Conservation (phyloP, 2,329 filamentous ascomycete species). For the Leptodontidium sp. region DNA sequence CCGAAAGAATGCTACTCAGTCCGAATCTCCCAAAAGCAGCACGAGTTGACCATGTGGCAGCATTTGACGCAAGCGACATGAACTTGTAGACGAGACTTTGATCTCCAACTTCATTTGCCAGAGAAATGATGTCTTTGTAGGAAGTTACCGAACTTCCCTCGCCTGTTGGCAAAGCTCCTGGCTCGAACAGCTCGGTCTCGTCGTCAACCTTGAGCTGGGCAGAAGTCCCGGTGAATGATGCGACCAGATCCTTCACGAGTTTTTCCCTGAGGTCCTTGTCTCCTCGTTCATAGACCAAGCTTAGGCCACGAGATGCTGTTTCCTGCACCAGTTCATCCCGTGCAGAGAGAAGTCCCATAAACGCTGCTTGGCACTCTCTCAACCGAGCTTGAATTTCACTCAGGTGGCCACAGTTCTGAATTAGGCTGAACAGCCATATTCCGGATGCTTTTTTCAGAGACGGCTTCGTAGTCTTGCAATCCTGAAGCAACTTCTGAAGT, state of each 20-base stretch:
- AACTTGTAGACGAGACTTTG: conserved; percentile 97
- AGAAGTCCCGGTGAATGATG: conserved; percentile 83
- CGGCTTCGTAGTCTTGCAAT: conserved; percentile 87
- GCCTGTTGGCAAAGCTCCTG: conserved; percentile 87
- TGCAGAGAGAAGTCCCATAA: conserved; percentile 86
- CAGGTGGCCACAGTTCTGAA: conserved; percentile 89
- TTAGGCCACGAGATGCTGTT: conserved; percentile 87
- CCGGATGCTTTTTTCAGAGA: conserved; percentile 90
- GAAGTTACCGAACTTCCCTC: conserved; percentile 91
- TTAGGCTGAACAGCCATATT: conserved; percentile 92
- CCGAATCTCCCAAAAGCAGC: conserved; percentile 96
- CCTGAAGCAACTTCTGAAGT: conserved; percentile 75
- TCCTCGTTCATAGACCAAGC: conserved; percentile 94
- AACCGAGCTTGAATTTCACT: conserved; percentile 76
- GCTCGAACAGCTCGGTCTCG: conserved; percentile 93
- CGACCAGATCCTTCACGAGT: conserved; percentile 85
- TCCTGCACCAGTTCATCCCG: conserved; percentile 96
- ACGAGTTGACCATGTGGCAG: conserved; percentile 96
- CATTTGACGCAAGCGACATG: conserved; percentile 96
- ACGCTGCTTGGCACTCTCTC: conserved; percentile 82
- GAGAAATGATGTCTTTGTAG: conserved; percentile 94
- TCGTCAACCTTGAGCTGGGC: conserved; percentile 82
- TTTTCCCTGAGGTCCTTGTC: conserved; percentile 81
- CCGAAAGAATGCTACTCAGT: conserved; percentile 88
- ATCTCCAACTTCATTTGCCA: conserved; percentile 96